Evolutionary conservation across 306 rosid species (phyloP), one percentile per base, ranked within the genome.

Genomic region (Prunus dulcis): DNA sequence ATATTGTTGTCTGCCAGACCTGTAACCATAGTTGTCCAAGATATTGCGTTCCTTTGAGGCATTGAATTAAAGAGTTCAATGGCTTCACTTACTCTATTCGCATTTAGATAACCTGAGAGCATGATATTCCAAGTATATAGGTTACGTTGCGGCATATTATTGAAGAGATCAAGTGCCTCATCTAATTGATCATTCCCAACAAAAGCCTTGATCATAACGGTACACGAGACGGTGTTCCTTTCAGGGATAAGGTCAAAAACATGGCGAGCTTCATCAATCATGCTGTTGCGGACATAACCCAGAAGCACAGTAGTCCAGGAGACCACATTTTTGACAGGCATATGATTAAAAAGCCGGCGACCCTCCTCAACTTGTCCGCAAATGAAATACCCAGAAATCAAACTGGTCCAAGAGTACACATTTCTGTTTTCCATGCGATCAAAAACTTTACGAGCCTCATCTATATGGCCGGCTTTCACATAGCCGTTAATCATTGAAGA

Each of bases 101-200:
- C 79, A 61, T 65, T 55, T 1, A 87, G 46, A 73, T 82, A 83
- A 80, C 87, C 87, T 3, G 85, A 87, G 55, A 85, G 73, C 76
- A 87, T 87, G 86, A 85, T 76, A 81, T 81, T 87, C 88, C 89
- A 85, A 73, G 89, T 73, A 49, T 78, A 75, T 45, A 85, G 38
- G 76, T 81, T 87, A 65, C 77, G 61, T 49, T 76, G 60, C 30
- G 87, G 86, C 88, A 85, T 81, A 62, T 79, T 76, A 55, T 52
- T 75, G 65, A 87, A 87, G 67, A 87, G 75, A 67, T 71, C 20
- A 70, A 64, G 64, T 23, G 86, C 89, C 70, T 87, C 86, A 52
- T 12, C n/a, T 45, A 83, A 80, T 38, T 12, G 41, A 27, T 79
- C 85, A 72, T 82, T 76, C 69, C 81, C 84, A 72, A 87, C 74